Conservation (phyloP, 2,329 filamentous ascomycete species). For the Xylariaceae sp. region DNA sequence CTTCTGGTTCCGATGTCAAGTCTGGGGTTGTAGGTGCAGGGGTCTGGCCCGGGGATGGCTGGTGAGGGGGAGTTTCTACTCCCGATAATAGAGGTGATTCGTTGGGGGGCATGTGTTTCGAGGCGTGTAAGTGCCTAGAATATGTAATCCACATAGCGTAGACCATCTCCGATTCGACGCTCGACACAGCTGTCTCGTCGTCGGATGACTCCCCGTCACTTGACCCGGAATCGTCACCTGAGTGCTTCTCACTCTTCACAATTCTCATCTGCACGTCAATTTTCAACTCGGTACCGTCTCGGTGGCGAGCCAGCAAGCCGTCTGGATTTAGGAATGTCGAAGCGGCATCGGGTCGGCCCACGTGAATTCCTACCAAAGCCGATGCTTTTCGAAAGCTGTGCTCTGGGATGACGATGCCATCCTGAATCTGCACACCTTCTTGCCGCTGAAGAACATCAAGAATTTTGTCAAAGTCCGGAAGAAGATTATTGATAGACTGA, state of each 20-base stretch:
- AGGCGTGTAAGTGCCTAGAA: constrained; percentile 83
- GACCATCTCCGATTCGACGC: constrained; percentile 68
- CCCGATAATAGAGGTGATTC: constrained; percentile 61
- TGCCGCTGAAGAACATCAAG: constrained; percentile 79
- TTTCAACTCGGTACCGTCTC: constrained; percentile 86
- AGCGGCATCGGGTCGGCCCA: constrained; percentile 75
- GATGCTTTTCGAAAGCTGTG: constrained; percentile 90
- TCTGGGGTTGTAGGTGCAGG: constrained; percentile 55
- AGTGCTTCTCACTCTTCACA: constrained; percentile 78
- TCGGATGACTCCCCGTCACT: constrained; percentile 32
- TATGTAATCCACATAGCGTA: constrained; percentile 98
- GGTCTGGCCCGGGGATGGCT: constrained; percentile 73
- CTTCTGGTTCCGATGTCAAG: constrained; percentile 51
- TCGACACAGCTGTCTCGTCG: constrained; percentile 42
- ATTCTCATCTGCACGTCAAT: constrained; percentile 97
- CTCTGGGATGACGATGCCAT: constrained; percentile 96
- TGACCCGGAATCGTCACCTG: constrained; percentile 24
- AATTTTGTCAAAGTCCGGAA: constrained; percentile 84
- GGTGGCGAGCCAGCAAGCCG: constrained; percentile 79
- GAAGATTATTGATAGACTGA: constrained; percentile 70
- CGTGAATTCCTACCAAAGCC: constrained; percentile 76
- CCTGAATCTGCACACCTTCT: constrained; percentile 75
- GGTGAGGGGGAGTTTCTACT: constrained; percentile 67
- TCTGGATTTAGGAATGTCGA: constrained; percentile 78
- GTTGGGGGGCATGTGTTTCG: constrained; percentile 52